A percentile compares a stretch with the other conserved stretches of the same genome.
Evolutionary conservation across 2,329 filamentous ascomycete species (phyloP).

Genomic region (Clathrospora elynae): DNA sequence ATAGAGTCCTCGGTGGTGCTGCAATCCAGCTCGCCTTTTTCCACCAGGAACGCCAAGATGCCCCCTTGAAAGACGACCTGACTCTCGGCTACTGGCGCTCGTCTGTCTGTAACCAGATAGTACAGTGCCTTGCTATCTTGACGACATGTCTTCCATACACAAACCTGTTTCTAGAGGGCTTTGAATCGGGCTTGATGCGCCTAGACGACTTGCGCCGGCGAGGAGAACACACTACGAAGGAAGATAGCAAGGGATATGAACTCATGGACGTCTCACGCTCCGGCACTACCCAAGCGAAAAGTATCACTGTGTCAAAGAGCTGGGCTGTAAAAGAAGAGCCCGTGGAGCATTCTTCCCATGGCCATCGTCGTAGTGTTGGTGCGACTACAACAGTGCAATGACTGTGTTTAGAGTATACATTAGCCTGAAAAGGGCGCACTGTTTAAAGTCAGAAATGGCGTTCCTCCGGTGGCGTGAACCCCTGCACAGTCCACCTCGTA

Average conservation of each 20-base stretch:
- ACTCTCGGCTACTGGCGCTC: slow-evolving; percentile 39
- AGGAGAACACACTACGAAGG: slow-evolving; percentile 17
- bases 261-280: slow-evolving; percentile 26
- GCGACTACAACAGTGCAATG: slow-evolving; percentile 1
- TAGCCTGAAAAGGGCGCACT: neutral
- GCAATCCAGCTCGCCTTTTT: slow-evolving; percentile 25
- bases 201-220: slow-evolving; percentile 25
- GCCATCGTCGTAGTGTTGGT: neutral
- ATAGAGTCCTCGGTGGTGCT: slow-evolving; percentile 23
- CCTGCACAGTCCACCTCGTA: slow-evolving; percentile 8
- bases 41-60: slow-evolving; percentile 17
- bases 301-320: slow-evolving; percentile 20
- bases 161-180: slow-evolving; percentile 36
- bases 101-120: slow-evolving; percentile 29
- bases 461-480: slow-evolving; percentile 6
- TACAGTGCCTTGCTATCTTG: slow-evolving; percentile 33
- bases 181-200: slow-evolving; percentile 34
- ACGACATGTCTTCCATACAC: slow-evolving; percentile 38
- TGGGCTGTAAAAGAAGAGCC: slow-evolving; percentile 20
- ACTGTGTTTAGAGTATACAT: neutral
- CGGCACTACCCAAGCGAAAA: no score
- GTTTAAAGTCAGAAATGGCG: slow-evolving; percentile 1
- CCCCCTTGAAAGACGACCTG: slow-evolving; percentile 20
- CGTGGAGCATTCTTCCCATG: slow-evolving; percentile 1
- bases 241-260: slow-evolving; percentile 19